Percentiles rank a stretch among this genome's conserved stretches.
Conservation (phyloP, 306 rosid genomes). For the Medicago ruthenica region DNA sequence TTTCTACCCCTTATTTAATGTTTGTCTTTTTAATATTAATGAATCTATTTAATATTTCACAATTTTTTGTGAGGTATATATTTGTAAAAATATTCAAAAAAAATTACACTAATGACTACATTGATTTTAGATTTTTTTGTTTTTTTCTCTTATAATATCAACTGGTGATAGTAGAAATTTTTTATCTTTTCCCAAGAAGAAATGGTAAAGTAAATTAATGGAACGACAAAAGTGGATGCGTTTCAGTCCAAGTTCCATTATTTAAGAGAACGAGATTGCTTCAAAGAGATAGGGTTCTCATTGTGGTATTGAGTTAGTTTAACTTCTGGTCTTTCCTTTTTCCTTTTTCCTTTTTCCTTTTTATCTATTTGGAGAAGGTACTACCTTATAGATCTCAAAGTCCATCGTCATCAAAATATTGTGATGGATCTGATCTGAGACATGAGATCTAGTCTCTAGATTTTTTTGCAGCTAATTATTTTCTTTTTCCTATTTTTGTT, state of each 20-base stretch:
- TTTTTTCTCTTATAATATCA: no score
- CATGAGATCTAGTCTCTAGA: constrained; percentile 9
- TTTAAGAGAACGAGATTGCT: neutral
- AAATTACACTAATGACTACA: no score
- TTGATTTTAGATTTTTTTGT: no score
- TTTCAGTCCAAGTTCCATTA: neutral
- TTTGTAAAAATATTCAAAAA: no score
- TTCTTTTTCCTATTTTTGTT: neutral
- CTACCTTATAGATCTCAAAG: constrained; percentile 13
- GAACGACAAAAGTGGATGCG: neutral
- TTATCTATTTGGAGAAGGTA: constrained; percentile 17
- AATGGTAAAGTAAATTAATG: neutral
- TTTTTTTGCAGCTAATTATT: neutral
- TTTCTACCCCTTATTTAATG: no score
- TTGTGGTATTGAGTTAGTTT: neutral
- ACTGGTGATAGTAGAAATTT: no score
- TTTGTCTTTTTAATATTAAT: no score
- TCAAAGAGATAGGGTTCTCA: neutral
- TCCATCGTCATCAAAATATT: constrained; percentile 13
- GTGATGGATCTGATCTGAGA: neutral
- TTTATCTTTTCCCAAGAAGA: no score
- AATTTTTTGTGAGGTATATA: no score
- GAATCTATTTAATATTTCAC: no score
- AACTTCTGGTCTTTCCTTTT: neutral
- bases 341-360: neutral